Evolutionary conservation across 2,329 filamentous ascomycete species (phyloP).

Genomic region (Calonectria crousiana): DNA sequence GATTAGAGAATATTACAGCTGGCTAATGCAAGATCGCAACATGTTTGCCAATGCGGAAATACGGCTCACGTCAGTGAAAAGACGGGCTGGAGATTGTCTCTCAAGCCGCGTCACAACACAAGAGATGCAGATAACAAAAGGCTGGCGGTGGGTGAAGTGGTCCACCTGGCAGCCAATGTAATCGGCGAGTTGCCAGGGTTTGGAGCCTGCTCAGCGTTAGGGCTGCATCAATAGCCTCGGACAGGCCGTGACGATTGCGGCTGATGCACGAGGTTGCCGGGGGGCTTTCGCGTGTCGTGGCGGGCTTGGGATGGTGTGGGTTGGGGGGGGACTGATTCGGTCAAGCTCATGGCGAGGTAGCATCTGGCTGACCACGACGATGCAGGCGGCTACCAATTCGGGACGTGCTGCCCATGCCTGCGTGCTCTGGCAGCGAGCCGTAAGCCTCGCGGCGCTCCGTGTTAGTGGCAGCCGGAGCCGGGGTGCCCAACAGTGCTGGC

Average conservation of each 20-base stretch:
- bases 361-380: background rate
- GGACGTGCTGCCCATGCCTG: background rate
- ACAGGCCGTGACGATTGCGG: background rate
- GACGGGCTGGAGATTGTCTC: background rate
- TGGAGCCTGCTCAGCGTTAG: background rate
- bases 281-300: background rate
- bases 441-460: background rate
- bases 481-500: background rate
- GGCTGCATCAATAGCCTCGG: background rate
- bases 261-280: background rate
- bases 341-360: background rate
- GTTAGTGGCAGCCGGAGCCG: background rate
- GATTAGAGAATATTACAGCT: background rate
- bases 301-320: background rate
- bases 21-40: background rate
- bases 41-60: background rate
- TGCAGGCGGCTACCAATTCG: background rate
- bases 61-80: slow-evolving; percentile 9
- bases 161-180: background rate
- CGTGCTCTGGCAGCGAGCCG: background rate
- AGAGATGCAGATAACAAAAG: background rate
- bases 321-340: background rate
- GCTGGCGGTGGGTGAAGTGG: background rate
- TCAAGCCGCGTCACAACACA: background rate
- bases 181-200: background rate